Evolutionary conservation across 768 basidiomycete species (phyloP), one percentile per base, ranked within the genome.

Genomic region (Mycena vulgaris): DNA sequence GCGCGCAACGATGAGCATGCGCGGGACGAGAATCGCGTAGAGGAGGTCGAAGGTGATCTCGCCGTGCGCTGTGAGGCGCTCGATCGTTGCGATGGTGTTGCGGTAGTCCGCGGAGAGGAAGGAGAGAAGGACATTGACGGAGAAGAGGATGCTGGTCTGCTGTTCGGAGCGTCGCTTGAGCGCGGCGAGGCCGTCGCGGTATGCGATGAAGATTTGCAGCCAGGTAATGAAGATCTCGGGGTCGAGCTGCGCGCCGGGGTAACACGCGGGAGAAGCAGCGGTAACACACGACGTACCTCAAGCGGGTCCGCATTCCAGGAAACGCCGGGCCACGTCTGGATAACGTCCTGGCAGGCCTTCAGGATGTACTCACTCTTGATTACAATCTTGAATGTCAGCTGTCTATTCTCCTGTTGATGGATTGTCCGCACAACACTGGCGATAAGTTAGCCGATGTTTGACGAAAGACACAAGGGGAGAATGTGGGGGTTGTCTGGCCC

Each of bases 251-350:
- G 42, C 3, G 19, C 59, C 60, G 49, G 66, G 33, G n/a, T 16
- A 23, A 9, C 14, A 3, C 2, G 58, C 45, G 23, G 40, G 58
- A 65, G 6, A n/a, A n/a, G n/a, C n/a, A n/a, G n/a, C n/a, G n/a
- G 0, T n/a, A n/a, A n/a, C n/a, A n/a, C n/a, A n/a, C n/a, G n/a
- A n/a, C n/a, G n/a, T 74, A 89, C 89, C 78, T 88, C 86, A 10
- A 91, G 81, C 9, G 89, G 89, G 31, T 89, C 86, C 6, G 86
- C 76, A 35, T 88, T 86, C 90, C 90, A 92, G 10, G 90, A 90
- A 30, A 90, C 80, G 19, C 89, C 90, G 30, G 87, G 88, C 84
- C 88, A 88, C 6, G 84, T 81, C 62, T 85, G 81, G 66, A 92
- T 87, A 23, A 91, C 87, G 45, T 89, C 87, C 70, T 88, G 85